Percentiles rank a stretch among this genome's conserved stretches.
These are phyloP conservation scores for Epichloe sylvatica DNA, from an alignment of 2,329 filamentous ascomycete species.

Conservation along the genomic window DNA sequence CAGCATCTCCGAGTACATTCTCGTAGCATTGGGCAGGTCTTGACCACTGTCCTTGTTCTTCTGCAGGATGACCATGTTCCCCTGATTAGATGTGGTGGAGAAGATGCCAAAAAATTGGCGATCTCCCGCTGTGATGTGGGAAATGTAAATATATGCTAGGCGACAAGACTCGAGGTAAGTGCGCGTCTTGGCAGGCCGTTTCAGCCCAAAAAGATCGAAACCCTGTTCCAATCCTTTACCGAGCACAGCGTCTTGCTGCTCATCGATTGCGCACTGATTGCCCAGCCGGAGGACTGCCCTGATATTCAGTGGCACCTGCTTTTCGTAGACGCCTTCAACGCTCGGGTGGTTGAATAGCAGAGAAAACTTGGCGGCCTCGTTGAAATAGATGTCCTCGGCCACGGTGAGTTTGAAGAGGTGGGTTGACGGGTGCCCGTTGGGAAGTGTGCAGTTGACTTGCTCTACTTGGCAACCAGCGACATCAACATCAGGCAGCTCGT, in stretches of 20 bases:
- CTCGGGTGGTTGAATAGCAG: constrained; percentile 81
- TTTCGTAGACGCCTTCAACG: constrained; percentile 95
- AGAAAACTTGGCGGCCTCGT: constrained; percentile 69
- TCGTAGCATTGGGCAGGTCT: constrained; percentile 79
- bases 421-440: constrained; percentile 85
- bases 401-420: constrained; percentile 92
- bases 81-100: constrained; percentile 66
- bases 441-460: constrained; percentile 83
- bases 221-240: constrained; percentile 87
- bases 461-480: constrained; percentile 78
- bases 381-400: constrained; percentile 74
- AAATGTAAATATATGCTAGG: constrained; percentile 79
- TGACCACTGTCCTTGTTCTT: constrained; percentile 62
- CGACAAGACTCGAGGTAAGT: constrained; percentile 63
- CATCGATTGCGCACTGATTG: constrained; percentile 85
- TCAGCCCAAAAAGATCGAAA: constrained; percentile 71
- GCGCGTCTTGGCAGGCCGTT: constrained; percentile 46
- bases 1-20: constrained; percentile 70
- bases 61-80: constrained; percentile 79
- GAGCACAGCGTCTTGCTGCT: constrained; percentile 75
- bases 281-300: constrained; percentile 81
- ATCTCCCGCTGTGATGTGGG: constrained; percentile 82
- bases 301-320: constrained; percentile 73
- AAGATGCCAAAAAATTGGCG: constrained; percentile 89
- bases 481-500: constrained; percentile 77